These are phyloP conservation scores for Penicillium flavigenum DNA, from an alignment of 495 filamentous ascomycete species.

Conservation along the genomic window DNA sequence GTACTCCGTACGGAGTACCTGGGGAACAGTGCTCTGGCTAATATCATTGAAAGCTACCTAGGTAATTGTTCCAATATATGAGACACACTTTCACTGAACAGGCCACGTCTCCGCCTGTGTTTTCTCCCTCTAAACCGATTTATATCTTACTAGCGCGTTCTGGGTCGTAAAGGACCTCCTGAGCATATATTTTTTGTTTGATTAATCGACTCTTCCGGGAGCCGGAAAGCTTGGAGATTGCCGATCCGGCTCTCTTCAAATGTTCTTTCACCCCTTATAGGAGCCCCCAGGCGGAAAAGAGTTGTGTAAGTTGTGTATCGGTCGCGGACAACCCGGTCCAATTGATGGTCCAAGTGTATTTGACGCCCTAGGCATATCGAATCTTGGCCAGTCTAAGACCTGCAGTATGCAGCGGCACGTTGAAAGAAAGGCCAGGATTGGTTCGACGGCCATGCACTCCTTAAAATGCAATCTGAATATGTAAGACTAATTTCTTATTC, in stretches of 20 bases:
- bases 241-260: slow-evolving; percentile 18
- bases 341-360: slow-evolving; percentile 4
- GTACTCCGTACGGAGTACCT: not conserved
- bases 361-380: not conserved
- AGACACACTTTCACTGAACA: slow-evolving; percentile 1
- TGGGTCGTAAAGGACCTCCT: slow-evolving; percentile 7
- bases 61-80: too few species aligned
- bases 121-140: slow-evolving; percentile 2
- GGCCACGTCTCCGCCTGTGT: slow-evolving; percentile 16
- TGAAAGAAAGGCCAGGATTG: not conserved
- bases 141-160: slow-evolving; percentile 9
- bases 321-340: not conserved
- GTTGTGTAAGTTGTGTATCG: not conserved
- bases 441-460: not conserved
- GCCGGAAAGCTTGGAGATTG: slow-evolving; percentile 5
- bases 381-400: not conserved
- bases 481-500: not conserved
- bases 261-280: slow-evolving; percentile 21
- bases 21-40: not conserved
- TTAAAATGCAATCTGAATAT: not conserved
- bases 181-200: not conserved
- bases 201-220: not conserved
- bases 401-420: not conserved
- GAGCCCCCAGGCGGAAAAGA: slow-evolving; percentile 8
- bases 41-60: not conserved